These are phyloP conservation scores for Poterioochromonas sp. DNA, from an alignment of 352 stramenopile species.

Conservation along the genomic window DNA sequence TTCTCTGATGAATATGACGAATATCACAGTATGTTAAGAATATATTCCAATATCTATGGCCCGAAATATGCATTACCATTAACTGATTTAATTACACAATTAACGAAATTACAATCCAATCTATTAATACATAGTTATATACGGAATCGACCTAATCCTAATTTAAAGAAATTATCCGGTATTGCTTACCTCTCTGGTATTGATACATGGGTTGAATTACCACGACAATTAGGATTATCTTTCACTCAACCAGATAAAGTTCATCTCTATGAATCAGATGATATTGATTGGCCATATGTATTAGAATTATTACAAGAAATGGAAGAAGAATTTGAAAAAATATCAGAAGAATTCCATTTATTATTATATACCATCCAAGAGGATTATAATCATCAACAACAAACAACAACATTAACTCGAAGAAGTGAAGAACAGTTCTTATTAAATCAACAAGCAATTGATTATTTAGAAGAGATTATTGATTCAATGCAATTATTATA, in stretches of 20 bases:
- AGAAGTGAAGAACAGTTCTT: conserved; percentile 1
- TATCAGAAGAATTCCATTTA: background rate
- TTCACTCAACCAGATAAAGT: conserved; percentile 40
- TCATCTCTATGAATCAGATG: background rate
- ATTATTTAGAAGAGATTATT: conserved; percentile 27
- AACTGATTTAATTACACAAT: background rate
- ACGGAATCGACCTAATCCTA: background rate
- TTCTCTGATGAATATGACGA: conserved; percentile 19
- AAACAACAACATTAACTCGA: too few species aligned
- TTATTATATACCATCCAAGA: background rate
- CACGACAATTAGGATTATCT: conserved; percentile 27
- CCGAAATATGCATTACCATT: background rate
- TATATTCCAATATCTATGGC: conserved; percentile 19
- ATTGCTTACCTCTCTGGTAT: conserved; percentile 38
- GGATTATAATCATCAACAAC: background rate
- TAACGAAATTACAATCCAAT: background rate
- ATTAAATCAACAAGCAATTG: background rate
- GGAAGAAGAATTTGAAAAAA: conserved; percentile 15
- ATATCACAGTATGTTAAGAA: background rate
- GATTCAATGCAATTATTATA: conserved; percentile 28
- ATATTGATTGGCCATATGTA: background rate
- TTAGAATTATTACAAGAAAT: background rate
- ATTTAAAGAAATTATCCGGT: conserved; percentile 36
- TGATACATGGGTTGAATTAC: conserved; percentile 43
- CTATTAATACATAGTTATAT: background rate